These are phyloP conservation scores for Albugo laibachii DNA, from an alignment of 352 stramenopile species.

Conservation along the genomic window DNA sequence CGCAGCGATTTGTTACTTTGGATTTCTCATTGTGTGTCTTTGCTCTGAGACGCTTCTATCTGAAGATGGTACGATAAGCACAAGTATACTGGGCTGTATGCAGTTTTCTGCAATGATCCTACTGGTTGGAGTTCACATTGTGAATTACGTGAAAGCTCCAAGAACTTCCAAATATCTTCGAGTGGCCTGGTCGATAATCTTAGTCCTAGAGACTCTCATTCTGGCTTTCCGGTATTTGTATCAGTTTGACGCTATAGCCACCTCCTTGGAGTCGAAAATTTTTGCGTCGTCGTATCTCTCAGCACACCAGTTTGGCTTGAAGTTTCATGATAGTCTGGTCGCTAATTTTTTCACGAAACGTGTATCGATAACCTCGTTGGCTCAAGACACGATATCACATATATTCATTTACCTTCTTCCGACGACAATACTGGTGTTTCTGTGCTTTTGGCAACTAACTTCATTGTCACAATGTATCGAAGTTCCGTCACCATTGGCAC, in stretches of 20 bases:
- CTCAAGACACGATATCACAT: conserved; percentile 28
- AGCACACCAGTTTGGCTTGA: conserved; percentile 46
- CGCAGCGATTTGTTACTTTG: conserved; percentile 42
- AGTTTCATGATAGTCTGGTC: conserved; percentile 15
- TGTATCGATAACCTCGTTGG: conserved; percentile 7
- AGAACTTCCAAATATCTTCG: conserved; percentile 51
- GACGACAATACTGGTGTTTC: conserved; percentile 37
- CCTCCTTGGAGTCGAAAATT: conserved; percentile 36
- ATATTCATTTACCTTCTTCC: conserved; percentile 68
- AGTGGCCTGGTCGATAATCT: conserved; percentile 51
- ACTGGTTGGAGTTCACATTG: conserved; percentile 51
- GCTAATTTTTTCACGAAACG: neutral
- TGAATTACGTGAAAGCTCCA: conserved; percentile 32
- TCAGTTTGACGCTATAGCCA: conserved; percentile 52
- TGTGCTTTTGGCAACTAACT: conserved; percentile 69
- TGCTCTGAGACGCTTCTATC: conserved; percentile 33
- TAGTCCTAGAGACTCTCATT: conserved; percentile 46
- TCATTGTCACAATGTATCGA: conserved; percentile 15
- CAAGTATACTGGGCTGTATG: conserved; percentile 35
- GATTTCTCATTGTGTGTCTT: conserved; percentile 44
- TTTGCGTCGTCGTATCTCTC: conserved; percentile 55
- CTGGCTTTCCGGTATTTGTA: conserved; percentile 57
- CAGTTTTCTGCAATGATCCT: conserved; percentile 20
- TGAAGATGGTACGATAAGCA: conserved; percentile 33
- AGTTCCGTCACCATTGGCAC: too few relatives aligned